Evolutionary conservation across 495 filamentous ascomycete genomes (phyloP).

Genomic region (Neurospora sublineolata): DNA sequence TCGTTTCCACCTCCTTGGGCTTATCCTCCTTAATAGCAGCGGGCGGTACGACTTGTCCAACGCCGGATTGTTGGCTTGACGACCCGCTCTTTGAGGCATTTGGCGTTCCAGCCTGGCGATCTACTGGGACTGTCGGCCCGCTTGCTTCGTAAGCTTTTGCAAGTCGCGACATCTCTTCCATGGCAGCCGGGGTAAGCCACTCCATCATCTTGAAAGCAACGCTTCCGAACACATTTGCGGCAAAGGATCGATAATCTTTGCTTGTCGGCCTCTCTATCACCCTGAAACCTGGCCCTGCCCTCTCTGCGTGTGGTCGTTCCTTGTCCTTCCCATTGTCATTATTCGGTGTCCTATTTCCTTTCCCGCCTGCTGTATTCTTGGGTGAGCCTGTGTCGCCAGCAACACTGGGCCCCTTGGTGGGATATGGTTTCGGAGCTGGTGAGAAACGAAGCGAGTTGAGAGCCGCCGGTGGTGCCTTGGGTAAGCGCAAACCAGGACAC

Average conservation of each 20-base stretch:
- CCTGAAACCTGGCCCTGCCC: constrained; percentile 11
- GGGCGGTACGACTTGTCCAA: background rate
- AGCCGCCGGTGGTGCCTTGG: constrained; percentile 28
- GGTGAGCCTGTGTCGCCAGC: background rate
- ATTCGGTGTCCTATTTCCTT: background rate
- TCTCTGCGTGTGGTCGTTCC: background rate
- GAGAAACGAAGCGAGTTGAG: constrained; percentile 27
- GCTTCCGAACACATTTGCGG: constrained; percentile 71
- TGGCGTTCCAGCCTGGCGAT: background rate
- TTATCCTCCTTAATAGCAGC: background rate
- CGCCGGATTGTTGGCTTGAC: background rate
- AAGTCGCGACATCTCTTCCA: constrained; percentile 31
- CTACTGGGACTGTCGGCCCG: background rate
- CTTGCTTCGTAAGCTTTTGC: constrained; percentile 6
- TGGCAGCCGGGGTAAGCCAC: constrained; percentile 52
- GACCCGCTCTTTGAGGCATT: background rate
- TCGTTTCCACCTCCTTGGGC: background rate
- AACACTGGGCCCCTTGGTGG: constrained; percentile 1
- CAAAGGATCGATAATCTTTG: constrained; percentile 76
- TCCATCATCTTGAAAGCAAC: constrained; percentile 68
- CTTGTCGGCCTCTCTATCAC: constrained; percentile 38
- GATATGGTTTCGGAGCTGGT: constrained; percentile 15
- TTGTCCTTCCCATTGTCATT: background rate
- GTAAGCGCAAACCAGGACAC: constrained; percentile 44
- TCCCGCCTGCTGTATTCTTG: constrained; percentile 1